Evolutionary conservation across 768 basidiomycete species (phyloP), one percentile per base, ranked within the genome.

Genomic region (Lactarius quietus): DNA sequence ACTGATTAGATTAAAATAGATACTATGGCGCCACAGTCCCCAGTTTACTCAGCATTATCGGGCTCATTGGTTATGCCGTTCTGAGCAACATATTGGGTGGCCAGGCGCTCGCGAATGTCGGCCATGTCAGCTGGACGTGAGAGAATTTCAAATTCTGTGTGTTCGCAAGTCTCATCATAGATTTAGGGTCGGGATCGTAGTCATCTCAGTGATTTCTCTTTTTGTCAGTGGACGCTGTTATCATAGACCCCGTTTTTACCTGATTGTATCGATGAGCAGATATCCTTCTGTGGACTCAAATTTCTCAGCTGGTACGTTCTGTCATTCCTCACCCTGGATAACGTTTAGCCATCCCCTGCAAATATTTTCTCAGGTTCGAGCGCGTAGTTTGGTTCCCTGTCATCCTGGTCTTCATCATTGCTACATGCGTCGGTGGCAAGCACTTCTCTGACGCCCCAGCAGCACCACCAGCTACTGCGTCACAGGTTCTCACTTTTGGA

Each of bases 341-440:
- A n/a, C n/a, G n/a, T n/a, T n/a, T n/a, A n/a, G n/a, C n/a, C n/a
- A n/a, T n/a, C n/a, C n/a, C 28, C 7, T 48, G 6, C 23, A 10
- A 6, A 15, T n/a, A 57, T 33, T 59, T 58, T 14, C 23, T 57
- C 78, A 79, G 89, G 87, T 93, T 90, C 70, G 92, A 92, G 70
- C 82, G 85, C 12, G 65, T 89, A 3, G 79, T 87, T 2, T 93
- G 92, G 91, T 80, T 92, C 20, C 92, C 92, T 0, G 83, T 91
- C n/a, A 71, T 91, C n/a, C 76, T 93, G 59, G 83, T 86, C 10
- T 92, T 87, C n/a, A n/a, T n/a, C n/a, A n/a, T n/a, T n/a, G n/a
- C n/a, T n/a, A n/a, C n/a, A n/a, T n/a, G n/a, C n/a, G 78, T 90
- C n/a, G 86, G 90, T 0, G 91, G 86, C 0, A 87, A 89, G 68